Evolutionary conservation across 371 early-diverging fungal species (phyloP), one percentile per base, ranked within the genome.

Genomic region (Saksenaea vasiformis): DNA sequence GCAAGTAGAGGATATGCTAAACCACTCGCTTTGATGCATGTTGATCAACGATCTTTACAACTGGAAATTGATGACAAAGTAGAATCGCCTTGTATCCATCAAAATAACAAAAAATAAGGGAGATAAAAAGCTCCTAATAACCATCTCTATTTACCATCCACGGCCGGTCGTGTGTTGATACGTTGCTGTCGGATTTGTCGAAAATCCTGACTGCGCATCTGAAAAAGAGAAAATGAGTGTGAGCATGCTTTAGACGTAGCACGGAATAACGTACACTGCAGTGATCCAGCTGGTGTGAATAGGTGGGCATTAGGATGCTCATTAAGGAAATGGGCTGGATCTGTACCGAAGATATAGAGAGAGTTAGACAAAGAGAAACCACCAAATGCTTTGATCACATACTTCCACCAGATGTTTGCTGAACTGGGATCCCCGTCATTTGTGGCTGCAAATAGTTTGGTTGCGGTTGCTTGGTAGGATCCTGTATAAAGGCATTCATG

Each of bases 371-470:
- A 8, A 43, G 14, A 31, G 17, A 35, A n/a, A 5, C 53, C 19
- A 1, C 11, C 35, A 17, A 22, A 28, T 43, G 72, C 76, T 22
- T 70, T 71, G 56, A 75, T 73, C 0, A 70, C 79, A 35, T 17
- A 35, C 22, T 31, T 43, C 35, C 10, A 55, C 61, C 61, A 8
- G 56, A 22, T 17, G 66, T 38, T 56, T 65, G 56, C 24, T 43
- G 36, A 36, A 7, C 26, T 27, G 71, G 69, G 43, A 78, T 66
- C 31, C 79, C 79, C 2, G 79, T 78, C 79, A 78, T 75, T 63
- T 78, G 79, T 38, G 79, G 72, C 41, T 78, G 79, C 28, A 78
- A 60, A 55, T 63, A 68, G 15, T 64, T 74, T 3, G 74, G 69
- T 24, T 62, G 66, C 19, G 56, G 56, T 4, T 68, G 47, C 41